Evolutionary conservation across 192 early-diverging fungal genomes (phyloP), one percentile per base, ranked within the genome.

Genomic region (Diversispora epigaea): DNA sequence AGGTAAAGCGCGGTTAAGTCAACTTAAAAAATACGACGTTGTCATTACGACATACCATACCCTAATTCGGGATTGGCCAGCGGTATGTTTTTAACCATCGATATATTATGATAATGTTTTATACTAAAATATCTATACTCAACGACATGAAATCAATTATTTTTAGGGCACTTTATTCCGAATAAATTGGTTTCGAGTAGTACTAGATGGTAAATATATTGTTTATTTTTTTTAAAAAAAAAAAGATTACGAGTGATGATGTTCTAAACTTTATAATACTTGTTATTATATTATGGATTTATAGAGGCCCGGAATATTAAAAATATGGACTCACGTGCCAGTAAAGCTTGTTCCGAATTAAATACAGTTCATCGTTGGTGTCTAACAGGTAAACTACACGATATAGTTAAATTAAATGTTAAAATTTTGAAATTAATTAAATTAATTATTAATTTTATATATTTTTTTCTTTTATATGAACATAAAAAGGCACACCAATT

Each of bases 281-380:
- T 40, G 6, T 67, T n/a, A 67, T 67, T 40, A 65, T 15, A 32
- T 4, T 69, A 21, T 7, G 10, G 14, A 19, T 25, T 32, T 15
- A 50, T 69, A 63, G 90, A 91, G 68, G 89, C 90, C 4, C 90
- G 90, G 39, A 75, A 80, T n/a, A 87, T 90, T 73, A 90, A 89
- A 60, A 89, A 88, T 77, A 81, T 73, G 39, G 43, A 46, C 14
- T 82, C 88, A 0, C 80, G 81, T 44, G 73, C 80, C 17, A 78
- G 84, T 3, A 76, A 73, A 52, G 82, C 88, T 6, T 88, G 87
- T 50, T 65, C 79, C 12, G 45, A 75, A 11, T 64, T 91, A n/a
- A 55, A 79, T 52, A 71, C 83, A 2, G 77, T 49, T 11, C 87
- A 90, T 63, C 76, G 88, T 55, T 91, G 90, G 90, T 89, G 89